phyloP scores from a whole-genome alignment of 1,139 yeast species.

The Hyphopichia burtonii region DNA sequence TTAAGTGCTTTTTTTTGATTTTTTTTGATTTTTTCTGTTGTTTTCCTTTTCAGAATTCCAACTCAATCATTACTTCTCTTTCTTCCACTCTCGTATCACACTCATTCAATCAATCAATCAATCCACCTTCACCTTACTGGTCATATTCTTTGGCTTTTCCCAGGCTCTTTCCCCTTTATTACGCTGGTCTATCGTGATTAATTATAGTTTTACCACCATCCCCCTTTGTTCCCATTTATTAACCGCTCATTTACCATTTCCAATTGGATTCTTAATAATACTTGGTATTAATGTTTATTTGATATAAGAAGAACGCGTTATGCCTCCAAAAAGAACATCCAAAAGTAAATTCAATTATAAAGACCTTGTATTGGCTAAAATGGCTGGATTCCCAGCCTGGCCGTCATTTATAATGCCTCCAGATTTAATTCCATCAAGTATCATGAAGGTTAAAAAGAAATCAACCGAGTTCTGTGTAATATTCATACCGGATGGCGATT shows the following conservation, averaged over 20 bases:
- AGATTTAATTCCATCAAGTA: constrained; percentile 37
- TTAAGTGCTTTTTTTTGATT: too few relatives aligned
- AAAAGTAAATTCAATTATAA: constrained; percentile 25
- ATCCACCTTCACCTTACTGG: neutral
- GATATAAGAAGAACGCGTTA: constrained; percentile 5
- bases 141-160: too few relatives aligned
- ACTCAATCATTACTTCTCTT: too few relatives aligned
- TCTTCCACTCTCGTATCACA: too few relatives aligned
- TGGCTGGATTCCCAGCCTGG: constrained; percentile 52
- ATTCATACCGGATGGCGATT: constrained; percentile 50
- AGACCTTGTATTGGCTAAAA: constrained; percentile 45
- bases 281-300: too few relatives aligned
- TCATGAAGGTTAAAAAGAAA: constrained; percentile 39
- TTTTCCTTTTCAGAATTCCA: neutral
- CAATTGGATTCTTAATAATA: too few relatives aligned
- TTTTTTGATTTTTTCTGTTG: constrained; percentile 4
- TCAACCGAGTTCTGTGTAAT: constrained; percentile 43
- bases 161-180: too few relatives aligned
- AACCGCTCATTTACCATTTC: too few relatives aligned
- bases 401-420: constrained; percentile 49
- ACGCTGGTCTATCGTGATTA: too few relatives aligned
- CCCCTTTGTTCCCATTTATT: too few relatives aligned
- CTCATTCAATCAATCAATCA: neutral
- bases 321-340: constrained; percentile 27
- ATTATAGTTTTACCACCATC: too few relatives aligned